Evolutionary conservation across 2,329 filamentous ascomycete species (phyloP), one percentile per base, ranked within the genome.

Genomic region (Sporothrix humicola): DNA sequence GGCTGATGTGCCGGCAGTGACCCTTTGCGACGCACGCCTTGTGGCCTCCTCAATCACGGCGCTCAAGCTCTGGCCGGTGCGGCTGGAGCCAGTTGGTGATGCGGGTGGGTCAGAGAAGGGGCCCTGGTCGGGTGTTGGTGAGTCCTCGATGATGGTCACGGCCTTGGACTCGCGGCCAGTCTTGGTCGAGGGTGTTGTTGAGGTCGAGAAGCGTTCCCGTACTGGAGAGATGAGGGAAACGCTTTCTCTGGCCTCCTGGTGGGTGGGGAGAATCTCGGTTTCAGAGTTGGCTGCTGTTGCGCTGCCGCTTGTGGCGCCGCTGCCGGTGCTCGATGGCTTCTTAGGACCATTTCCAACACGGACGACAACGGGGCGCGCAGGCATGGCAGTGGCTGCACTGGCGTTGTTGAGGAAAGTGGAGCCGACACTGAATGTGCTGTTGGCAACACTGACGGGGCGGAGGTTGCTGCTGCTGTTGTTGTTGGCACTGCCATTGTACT

Each of bases 331-430:
- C 75, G 73, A 76, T 79, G 74, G 56, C 66, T 85, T 87, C 81
- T 87, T 88, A 52, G 82, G 79, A 12, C 82, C 82, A 73, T 82
- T 87, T 58, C 85, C 86, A 23, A 91, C 87, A 74, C 88, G 87
- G 66, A 91, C 86, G 50, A 91, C 85, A 78, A 90, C 88, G 26
- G 89, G 88, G 69, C 86, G 86, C 37, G 86, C 86, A 26, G 87
- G 85, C 31, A 85, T 87, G 15, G 87, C 88, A 1, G 88, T 90
- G 50, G 86, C 83, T 52, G 86, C 84, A 77, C 84, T 89, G 76
- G 88, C 88, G 75, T 87, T 90, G 82, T 90, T 92, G 77, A 92
- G 83, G 80, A 91, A 91, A 1, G 90, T 91, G 23, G 90, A 90
- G 20, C 90, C 90, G 73, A 92, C 88, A 78, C 89, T 91, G 79